Conservation (phyloP, 108 stramenopile genomes). For the Nitzschia putrida region DNA sequence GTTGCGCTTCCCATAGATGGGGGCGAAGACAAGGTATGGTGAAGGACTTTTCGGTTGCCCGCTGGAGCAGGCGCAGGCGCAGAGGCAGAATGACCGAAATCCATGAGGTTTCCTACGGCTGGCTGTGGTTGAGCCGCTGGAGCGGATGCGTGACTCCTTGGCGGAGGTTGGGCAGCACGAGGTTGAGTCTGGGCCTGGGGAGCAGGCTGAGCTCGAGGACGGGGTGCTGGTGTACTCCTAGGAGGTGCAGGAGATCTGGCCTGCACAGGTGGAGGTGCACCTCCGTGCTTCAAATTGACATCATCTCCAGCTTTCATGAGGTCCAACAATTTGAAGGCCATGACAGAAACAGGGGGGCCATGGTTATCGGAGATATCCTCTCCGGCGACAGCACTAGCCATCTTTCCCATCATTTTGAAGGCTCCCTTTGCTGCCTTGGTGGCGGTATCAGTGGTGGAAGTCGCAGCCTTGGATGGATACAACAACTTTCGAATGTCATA, state of each 20-base stretch:
- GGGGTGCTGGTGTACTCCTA: not conserved
- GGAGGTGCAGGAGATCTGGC: conserved; percentile 20
- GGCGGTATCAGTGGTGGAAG: conserved; percentile 28
- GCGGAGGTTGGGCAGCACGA: conserved; percentile 22
- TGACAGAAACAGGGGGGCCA: conserved; percentile 58
- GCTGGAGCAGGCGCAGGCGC: conserved; percentile 36
- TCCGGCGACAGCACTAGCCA: conserved; percentile 58
- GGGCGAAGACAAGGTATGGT: conserved; percentile 62
- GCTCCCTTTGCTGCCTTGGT: conserved; percentile 81
- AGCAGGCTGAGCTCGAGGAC: conserved; percentile 9
- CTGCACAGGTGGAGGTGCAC: conserved; percentile 31
- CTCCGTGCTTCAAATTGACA: conserved; percentile 40
- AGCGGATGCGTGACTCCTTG: not conserved
- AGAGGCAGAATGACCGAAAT: conserved; percentile 50
- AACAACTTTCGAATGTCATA: conserved; percentile 66
- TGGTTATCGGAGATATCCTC: conserved; percentile 44
- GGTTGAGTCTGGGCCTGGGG: conserved; percentile 20
- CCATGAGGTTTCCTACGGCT: conserved; percentile 52
- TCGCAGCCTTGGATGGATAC: conserved; percentile 38
- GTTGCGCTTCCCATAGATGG: conserved; percentile 41
- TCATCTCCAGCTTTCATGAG: conserved; percentile 60
- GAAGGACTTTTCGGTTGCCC: conserved; percentile 26
- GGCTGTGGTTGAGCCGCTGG: conserved; percentile 20
- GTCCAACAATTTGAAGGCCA: conserved; percentile 85
- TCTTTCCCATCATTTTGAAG: conserved; percentile 77